phyloP scores from a whole-genome alignment of 345 rosid genomes.

The Salix koriyanagi region DNA sequence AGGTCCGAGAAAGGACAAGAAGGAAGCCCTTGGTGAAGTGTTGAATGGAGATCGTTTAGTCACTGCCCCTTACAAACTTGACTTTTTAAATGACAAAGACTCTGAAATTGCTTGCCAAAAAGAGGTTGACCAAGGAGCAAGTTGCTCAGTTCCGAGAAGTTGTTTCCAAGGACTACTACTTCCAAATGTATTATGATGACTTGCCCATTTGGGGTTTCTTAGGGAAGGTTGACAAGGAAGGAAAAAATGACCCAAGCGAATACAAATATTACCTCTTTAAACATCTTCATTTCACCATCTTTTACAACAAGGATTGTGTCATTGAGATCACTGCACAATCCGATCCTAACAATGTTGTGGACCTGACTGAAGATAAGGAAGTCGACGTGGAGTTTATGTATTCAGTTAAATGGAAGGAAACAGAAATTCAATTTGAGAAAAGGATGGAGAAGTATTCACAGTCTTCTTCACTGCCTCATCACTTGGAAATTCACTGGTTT shows the following conservation, averaged over 20 bases:
- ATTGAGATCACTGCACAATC: constrained; percentile 64
- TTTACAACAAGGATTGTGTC: constrained; percentile 68
- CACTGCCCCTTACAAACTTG: constrained; percentile 77
- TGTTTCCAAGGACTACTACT: constrained; percentile 74
- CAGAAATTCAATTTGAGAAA: constrained; percentile 69
- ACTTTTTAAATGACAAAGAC: constrained; percentile 63
- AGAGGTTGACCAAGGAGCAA: constrained; percentile 50
- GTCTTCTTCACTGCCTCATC: constrained; percentile 86
- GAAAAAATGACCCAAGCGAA: constrained; percentile 42
- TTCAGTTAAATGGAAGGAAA: constrained; percentile 88
- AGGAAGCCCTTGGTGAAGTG: constrained; percentile 89
- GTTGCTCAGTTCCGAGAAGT: constrained; percentile 58
- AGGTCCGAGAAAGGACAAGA: constrained; percentile 71
- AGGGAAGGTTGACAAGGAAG: constrained; percentile 57
- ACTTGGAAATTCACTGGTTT: constrained; percentile 93
- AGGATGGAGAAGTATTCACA: constrained; percentile 86
- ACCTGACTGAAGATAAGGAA: constrained; percentile 75
- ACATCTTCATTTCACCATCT: constrained; percentile 70
- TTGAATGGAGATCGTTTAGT: constrained; percentile 84
- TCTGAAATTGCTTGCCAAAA: constrained; percentile 58
- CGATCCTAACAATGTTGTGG: constrained; percentile 70
- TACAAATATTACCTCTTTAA: constrained; percentile 66
- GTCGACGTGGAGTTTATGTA: constrained; percentile 76
- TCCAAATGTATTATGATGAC: constrained; percentile 88
- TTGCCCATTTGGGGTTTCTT: constrained; percentile 88